Evolutionary conservation across 495 filamentous ascomycete genomes (phyloP).

Genomic region (Aspergillus leporis): DNA sequence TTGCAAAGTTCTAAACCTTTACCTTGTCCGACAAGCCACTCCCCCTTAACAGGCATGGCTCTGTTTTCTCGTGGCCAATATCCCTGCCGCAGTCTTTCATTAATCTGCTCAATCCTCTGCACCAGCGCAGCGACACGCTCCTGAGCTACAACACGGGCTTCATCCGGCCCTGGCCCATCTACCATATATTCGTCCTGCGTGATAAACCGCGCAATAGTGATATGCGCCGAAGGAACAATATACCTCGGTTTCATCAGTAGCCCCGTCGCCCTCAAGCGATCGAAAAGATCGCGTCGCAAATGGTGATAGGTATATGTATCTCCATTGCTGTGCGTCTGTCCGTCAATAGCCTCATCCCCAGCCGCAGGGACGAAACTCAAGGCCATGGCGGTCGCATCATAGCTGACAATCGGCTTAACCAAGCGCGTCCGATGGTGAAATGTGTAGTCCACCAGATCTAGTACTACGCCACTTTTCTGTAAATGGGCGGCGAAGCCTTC

Average conservation of each 20-base stretch:
- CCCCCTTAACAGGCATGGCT: slow-evolving; percentile 45
- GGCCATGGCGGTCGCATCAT: slow-evolving; percentile 80
- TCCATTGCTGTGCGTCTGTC: slow-evolving; percentile 23
- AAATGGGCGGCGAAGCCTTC: slow-evolving; percentile 57
- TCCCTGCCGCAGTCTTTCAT: slow-evolving; percentile 63
- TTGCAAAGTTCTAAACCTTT: slow-evolving; percentile 67
- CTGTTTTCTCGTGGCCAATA: slow-evolving; percentile 61
- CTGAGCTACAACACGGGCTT: slow-evolving; percentile 24
- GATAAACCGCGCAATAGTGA: slow-evolving; percentile 83
- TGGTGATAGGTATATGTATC: slow-evolving; percentile 87
- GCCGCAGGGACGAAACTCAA: slow-evolving; percentile 81
- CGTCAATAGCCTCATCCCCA: slow-evolving; percentile 44
- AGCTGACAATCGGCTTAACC: slow-evolving; percentile 79
- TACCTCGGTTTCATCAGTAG: slow-evolving; percentile 72
- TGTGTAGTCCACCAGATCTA: slow-evolving; percentile 62
- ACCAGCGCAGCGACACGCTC: slow-evolving; percentile 60
- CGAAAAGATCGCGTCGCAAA: slow-evolving; percentile 75
- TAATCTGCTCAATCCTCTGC: slow-evolving; percentile 70
- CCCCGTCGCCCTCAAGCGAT: slow-evolving; percentile 54
- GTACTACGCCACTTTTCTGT: slow-evolving; percentile 39
- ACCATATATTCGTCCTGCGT: slow-evolving; percentile 50
- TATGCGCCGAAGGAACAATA: slow-evolving; percentile 81
- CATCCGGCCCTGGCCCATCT: slow-evolving; percentile 28
- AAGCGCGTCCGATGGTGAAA: slow-evolving; percentile 65
- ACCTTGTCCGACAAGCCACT: slow-evolving; percentile 79